phyloP scores from a whole-genome alignment of 179 eudicot species.

The Heliamphora pulchella region DNA sequence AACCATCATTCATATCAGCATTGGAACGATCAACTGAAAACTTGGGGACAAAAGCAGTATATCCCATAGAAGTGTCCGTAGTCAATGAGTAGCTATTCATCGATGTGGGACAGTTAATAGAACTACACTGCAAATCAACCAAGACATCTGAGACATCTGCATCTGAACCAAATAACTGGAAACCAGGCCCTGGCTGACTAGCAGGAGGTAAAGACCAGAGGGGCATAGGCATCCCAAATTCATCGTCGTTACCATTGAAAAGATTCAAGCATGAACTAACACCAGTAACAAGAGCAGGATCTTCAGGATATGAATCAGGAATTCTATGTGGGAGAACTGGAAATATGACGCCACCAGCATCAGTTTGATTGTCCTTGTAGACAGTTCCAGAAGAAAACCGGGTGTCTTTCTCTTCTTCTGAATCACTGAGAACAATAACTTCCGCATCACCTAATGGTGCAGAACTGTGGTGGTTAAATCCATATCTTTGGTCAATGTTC shows the following conservation, averaged over 20 bases:
- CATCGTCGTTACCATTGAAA: slow-evolving; percentile 54
- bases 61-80: slow-evolving; percentile 41
- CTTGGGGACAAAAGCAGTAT: slow-evolving; percentile 39
- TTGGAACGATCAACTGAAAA: slow-evolving; percentile 34
- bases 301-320: slow-evolving; percentile 54
- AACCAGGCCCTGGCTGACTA: slow-evolving; percentile 50
- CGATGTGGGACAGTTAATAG: slow-evolving; percentile 41
- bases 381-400: slow-evolving; percentile 32
- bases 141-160: slow-evolving; percentile 53
- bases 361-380: slow-evolving; percentile 25
- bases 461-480: slow-evolving; percentile 28
- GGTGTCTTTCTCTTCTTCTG: slow-evolving; percentile 69
- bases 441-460: slow-evolving; percentile 47
- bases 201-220: slow-evolving; percentile 59
- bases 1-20: slow-evolving; percentile 54
- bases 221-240: slow-evolving; percentile 42
- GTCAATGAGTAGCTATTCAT: slow-evolving; percentile 49
- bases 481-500: slow-evolving; percentile 42
- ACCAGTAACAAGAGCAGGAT: slow-evolving; percentile 39
- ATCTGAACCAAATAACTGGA: slow-evolving; percentile 78
- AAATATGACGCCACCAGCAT: slow-evolving; percentile 35
- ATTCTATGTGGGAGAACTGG: slow-evolving; percentile 41
- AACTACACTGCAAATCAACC: slow-evolving; percentile 40
- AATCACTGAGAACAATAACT: slow-evolving; percentile 84
- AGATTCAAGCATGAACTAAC: slow-evolving; percentile 55